phyloP scores from a whole-genome alignment of 768 basidiomycete species.

The Tulasnella sp. region DNA sequence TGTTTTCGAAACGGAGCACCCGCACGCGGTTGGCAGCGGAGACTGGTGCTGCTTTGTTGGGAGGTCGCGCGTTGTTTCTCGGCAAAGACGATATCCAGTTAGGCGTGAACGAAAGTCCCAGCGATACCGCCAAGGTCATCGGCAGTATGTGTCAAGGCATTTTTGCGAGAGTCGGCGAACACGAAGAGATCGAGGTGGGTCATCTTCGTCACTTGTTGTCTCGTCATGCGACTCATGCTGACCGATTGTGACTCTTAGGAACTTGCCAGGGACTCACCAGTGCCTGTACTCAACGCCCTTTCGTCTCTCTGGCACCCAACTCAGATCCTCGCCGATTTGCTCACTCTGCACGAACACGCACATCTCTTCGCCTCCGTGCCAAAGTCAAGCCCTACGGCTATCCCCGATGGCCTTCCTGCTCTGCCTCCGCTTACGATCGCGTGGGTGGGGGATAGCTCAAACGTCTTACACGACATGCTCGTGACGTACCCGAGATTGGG shows the following conservation, averaged over 20 bases:
- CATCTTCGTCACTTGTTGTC: slow-evolving; percentile 2
- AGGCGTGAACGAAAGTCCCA: slow-evolving; percentile 80
- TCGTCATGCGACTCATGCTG: neutral
- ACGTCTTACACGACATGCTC: slow-evolving; percentile 94
- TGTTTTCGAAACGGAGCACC: slow-evolving; percentile 90
- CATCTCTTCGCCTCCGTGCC: slow-evolving; percentile 34
- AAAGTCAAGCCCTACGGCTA: neutral
- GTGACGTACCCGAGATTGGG: slow-evolving; percentile 89
- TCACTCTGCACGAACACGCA: slow-evolving; percentile 74
- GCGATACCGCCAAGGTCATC: slow-evolving; percentile 79
- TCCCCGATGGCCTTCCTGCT: slow-evolving; percentile 29
- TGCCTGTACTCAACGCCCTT: slow-evolving; percentile 92
- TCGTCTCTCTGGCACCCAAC: slow-evolving; percentile 95
- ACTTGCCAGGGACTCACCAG: slow-evolving; percentile 77
- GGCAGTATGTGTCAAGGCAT: slow-evolving; percentile 95
- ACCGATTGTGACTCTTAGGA: slow-evolving; percentile 39
- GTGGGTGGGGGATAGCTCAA: slow-evolving; percentile 89
- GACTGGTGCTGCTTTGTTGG: slow-evolving; percentile 63
- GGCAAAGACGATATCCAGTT: slow-evolving; percentile 86
- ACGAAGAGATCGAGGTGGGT: slow-evolving; percentile 81
- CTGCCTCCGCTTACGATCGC: slow-evolving; percentile 77
- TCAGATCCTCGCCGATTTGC: slow-evolving; percentile 83
- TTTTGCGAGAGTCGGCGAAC: slow-evolving; percentile 89
- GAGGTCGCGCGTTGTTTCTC: slow-evolving; percentile 82
- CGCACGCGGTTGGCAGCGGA: slow-evolving; percentile 84